Conservation (phyloP, 2,329 filamentous ascomycete genomes). For the Aspergillus oerlinghausenensis region DNA sequence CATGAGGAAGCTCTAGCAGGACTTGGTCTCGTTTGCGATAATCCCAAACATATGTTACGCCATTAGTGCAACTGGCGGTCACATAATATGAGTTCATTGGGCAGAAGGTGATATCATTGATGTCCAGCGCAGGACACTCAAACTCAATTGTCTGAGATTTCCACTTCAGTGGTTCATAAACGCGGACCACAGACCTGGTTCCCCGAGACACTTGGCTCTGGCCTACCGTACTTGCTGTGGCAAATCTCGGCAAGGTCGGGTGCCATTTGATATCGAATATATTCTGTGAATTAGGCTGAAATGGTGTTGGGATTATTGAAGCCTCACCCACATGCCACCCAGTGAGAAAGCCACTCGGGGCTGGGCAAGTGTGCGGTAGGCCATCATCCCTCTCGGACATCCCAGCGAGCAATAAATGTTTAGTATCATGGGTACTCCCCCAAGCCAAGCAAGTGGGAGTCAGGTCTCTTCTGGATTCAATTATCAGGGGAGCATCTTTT, state of each 20-base stretch:
- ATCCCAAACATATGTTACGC: conserved; percentile 59
- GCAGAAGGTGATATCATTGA: conserved; percentile 56
- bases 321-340: conserved; percentile 49
- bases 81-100: conserved; percentile 45
- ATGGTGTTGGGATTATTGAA: conserved; percentile 28
- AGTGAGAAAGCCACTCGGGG: conserved; percentile 47
- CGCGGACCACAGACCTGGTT: conserved; percentile 48
- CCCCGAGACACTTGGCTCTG: conserved; percentile 28
- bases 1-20: conserved; percentile 50
- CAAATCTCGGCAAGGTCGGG: conserved; percentile 46
- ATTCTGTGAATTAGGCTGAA: conserved; percentile 48
- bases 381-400: conserved; percentile 44
- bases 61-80: conserved; percentile 58
- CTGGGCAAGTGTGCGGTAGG: conserved; percentile 20
- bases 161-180: conserved; percentile 45
- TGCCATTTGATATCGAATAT: conserved; percentile 59
- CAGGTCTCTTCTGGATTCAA: conserved; percentile 28
- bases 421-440: conserved; percentile 37
- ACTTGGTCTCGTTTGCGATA: conserved; percentile 42
- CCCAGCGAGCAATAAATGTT: conserved; percentile 50
- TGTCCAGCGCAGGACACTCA: conserved; percentile 56
- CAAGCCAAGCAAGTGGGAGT: conserved; percentile 46
- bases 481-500: conserved; percentile 24
- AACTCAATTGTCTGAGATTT: conserved; percentile 41
- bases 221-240: conserved; percentile 47